phyloP scores from a whole-genome alignment of 805 yeast species.

The Zygoascus flipseniorum region DNA sequence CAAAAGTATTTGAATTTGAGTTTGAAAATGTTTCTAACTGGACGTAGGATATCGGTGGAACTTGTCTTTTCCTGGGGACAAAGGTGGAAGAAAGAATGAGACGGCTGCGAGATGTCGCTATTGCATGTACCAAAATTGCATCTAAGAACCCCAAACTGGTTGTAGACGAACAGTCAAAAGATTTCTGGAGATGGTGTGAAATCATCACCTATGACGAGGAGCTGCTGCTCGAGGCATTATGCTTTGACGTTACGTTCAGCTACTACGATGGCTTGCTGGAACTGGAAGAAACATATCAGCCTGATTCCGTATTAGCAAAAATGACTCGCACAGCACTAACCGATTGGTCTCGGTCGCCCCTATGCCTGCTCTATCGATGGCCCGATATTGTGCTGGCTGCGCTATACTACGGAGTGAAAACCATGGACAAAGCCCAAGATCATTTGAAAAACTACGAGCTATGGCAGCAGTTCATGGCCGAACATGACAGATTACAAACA shows the following conservation, averaged over 20 bases:
- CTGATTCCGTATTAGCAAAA: background rate
- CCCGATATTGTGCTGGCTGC: constrained; percentile 30
- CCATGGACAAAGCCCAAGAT: background rate
- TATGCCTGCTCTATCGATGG: constrained; percentile 23
- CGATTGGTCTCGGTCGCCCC: constrained; percentile 31
- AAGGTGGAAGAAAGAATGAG: constrained; percentile 47
- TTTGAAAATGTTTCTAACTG: background rate
- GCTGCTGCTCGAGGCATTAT: constrained; percentile 35
- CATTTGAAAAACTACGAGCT: background rate
- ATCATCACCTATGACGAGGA: constrained; percentile 38
- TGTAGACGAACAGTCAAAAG: constrained; percentile 39
- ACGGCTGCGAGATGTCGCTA: constrained; percentile 39
- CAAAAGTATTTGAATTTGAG: background rate
- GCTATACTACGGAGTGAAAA: constrained; percentile 10
- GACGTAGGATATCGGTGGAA: constrained; percentile 37
- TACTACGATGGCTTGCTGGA: constrained; percentile 2
- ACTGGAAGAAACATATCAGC: background rate
- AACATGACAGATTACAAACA: background rate
- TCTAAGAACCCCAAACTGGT: constrained; percentile 32
- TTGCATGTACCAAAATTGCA: constrained; percentile 41
- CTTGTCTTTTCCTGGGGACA: constrained; percentile 43
- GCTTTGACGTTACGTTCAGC: constrained; percentile 36
- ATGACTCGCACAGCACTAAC: constrained; percentile 17
- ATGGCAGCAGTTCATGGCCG: background rate
- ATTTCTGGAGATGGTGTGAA: constrained; percentile 45